A percentile compares a stretch with the other conserved stretches of the same genome.
These are phyloP conservation scores for Phytophthora nicotianae DNA, from an alignment of 352 stramenopile species.

Conservation along the genomic window DNA sequence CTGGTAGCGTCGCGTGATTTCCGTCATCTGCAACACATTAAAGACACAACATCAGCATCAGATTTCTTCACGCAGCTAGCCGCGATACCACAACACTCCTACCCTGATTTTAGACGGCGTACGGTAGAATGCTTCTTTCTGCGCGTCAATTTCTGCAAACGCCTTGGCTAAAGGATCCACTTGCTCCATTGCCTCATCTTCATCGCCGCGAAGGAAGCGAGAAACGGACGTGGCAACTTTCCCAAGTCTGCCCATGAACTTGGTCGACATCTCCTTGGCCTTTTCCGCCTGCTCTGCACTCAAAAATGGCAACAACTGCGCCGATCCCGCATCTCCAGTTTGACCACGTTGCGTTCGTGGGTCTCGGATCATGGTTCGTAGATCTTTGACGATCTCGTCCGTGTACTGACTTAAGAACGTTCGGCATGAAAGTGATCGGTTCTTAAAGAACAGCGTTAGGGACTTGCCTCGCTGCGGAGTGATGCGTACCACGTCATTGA, in stretches of 20 bases:
- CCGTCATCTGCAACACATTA: slow-evolving; percentile 58
- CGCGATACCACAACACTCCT: slow-evolving; percentile 12
- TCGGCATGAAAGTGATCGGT: slow-evolving; percentile 57
- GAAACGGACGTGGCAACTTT: slow-evolving; percentile 69
- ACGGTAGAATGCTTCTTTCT: slow-evolving; percentile 72
- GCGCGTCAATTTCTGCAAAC: slow-evolving; percentile 55
- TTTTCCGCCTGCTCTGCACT: slow-evolving; percentile 74
- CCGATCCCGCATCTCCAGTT: slow-evolving; percentile 30
- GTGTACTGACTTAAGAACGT: slow-evolving; percentile 78
- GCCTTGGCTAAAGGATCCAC: slow-evolving; percentile 43
- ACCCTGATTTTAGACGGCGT: slow-evolving; percentile 73
- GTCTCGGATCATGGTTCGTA: slow-evolving; percentile 67
- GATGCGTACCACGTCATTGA: slow-evolving; percentile 76
- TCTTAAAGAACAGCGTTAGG: slow-evolving; percentile 83
- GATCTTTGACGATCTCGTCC: slow-evolving; percentile 67
- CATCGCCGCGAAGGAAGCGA: slow-evolving; percentile 68
- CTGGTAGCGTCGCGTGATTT: slow-evolving; percentile 78
- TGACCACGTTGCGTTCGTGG: slow-evolving; percentile 50
- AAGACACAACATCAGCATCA: slow-evolving; percentile 2
- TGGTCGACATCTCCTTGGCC: slow-evolving; percentile 82
- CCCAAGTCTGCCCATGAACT: slow-evolving; percentile 76
- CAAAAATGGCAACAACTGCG: slow-evolving; percentile 71
- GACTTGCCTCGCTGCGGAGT: slow-evolving; percentile 78
- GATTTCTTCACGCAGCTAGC: not conserved
- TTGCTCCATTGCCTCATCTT: slow-evolving; percentile 47